These are phyloP conservation scores for Aureobasidium sp. DNA, from an alignment of 2,329 filamentous ascomycete species.

Conservation along the genomic window DNA sequence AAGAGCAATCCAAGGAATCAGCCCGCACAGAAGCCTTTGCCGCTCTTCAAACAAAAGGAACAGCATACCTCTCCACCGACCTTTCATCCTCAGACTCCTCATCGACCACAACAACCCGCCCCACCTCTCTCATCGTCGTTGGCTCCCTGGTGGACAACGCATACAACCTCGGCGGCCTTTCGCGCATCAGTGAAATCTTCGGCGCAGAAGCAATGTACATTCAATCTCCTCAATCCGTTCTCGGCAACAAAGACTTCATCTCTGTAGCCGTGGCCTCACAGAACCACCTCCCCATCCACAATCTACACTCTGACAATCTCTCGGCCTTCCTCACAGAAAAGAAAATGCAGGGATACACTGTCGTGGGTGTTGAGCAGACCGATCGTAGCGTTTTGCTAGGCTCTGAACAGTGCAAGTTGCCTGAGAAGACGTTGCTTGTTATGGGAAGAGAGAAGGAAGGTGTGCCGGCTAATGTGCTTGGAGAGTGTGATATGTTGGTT, in stretches of 20 bases:
- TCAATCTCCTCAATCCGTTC: conserved; percentile 29
- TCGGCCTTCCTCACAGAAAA: conserved; percentile 30
- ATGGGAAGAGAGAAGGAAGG: conserved; percentile 45
- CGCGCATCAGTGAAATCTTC: conserved; percentile 43
- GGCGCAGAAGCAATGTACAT: conserved; percentile 39
- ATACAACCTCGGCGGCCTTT: conserved; percentile 42
- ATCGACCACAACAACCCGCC: conserved; percentile 17
- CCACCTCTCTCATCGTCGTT: conserved; percentile 35
- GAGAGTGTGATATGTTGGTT: conserved; percentile 42
- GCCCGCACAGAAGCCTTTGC: conserved; percentile 15
- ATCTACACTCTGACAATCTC: conserved; percentile 20
- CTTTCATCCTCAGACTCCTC: conserved; percentile 13
- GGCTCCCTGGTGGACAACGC: conserved; percentile 43
- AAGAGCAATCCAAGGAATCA: conserved; percentile 10
- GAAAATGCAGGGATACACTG: conserved; percentile 38
- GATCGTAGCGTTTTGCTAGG: conserved; percentile 40
- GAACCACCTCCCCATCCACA: conserved; percentile 38
- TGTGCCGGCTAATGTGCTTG: conserved; percentile 38
- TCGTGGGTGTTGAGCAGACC: conserved; percentile 49
- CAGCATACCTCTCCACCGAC: conserved; percentile 31
- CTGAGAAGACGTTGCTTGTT: conserved; percentile 31
- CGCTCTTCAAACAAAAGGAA: conserved; percentile 43
- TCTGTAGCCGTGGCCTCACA: conserved; percentile 42
- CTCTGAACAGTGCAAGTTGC: conserved; percentile 20
- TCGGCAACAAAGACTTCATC: conserved; percentile 40